Percentiles rank a stretch among this genome's conserved stretches.
Evolutionary conservation across 169 alveolate genomes (phyloP).

Genomic region (Babesia gibsoni): DNA sequence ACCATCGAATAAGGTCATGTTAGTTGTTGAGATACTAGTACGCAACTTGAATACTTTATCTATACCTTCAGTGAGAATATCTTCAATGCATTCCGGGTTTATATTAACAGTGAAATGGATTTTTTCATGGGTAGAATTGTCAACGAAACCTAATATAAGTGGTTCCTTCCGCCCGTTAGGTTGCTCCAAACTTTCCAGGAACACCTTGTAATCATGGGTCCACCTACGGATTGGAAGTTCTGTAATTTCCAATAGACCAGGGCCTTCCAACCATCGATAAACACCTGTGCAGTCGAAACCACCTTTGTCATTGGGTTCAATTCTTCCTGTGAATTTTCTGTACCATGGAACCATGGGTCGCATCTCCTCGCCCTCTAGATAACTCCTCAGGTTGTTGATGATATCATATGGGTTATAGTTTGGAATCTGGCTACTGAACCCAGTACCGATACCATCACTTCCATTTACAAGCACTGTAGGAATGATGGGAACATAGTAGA

Average conservation of each 20-base stretch:
- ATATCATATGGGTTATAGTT: conserved; percentile 95
- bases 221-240: conserved; percentile 98
- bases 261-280: conserved; percentile 66
- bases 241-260: conserved; percentile 83
- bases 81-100: conserved; percentile 71
- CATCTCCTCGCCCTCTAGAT: conserved; percentile 85
- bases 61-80: conserved; percentile 80
- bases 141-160: conserved; percentile 78
- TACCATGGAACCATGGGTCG: conserved; percentile 96
- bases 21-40: conserved; percentile 83
- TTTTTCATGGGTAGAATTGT: conserved; percentile 83
- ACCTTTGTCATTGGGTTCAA: conserved; percentile 81
- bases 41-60: conserved; percentile 91
- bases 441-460: conserved; percentile 99
- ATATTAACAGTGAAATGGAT: conserved; percentile 82
- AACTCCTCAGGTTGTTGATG: conserved; percentile 87
- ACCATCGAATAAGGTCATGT: conserved; percentile 93
- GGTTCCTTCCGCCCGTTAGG: conserved; percentile 36
- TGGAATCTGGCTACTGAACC: conserved; percentile 94
- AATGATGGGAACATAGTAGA: conserved; percentile 95
- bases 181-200: conserved; percentile 79
- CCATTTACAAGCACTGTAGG: conserved; percentile 99
- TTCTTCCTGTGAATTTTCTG: conserved; percentile 93
- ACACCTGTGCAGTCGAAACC: conserved; percentile 81
- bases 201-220: conserved; percentile 95